Percentiles rank a stretch among this genome's conserved stretches.
These are phyloP conservation scores for Rubia yunnanensis DNA, from an alignment of 257 asterid species.

Conservation along the genomic window DNA sequence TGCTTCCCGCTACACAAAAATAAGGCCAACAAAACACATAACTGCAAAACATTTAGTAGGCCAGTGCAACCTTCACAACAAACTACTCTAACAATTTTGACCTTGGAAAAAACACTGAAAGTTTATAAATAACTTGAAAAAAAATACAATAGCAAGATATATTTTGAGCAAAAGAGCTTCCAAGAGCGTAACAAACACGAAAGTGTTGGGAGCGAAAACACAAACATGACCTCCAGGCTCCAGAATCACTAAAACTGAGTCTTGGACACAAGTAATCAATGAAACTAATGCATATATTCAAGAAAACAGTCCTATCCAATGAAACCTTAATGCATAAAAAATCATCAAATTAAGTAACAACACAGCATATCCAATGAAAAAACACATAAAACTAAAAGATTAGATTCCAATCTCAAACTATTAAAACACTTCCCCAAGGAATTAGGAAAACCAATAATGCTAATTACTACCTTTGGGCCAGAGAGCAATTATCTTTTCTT, in stretches of 20 bases:
- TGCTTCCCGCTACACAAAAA: neutral
- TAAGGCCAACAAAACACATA: neutral
- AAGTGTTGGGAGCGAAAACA: neutral
- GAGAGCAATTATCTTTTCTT: constrained; percentile 75
- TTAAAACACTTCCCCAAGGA: neutral
- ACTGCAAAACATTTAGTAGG: neutral
- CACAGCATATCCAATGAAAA: neutral
- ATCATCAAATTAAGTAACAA: neutral
- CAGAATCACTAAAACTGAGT: too few relatives aligned
- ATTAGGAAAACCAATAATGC: neutral
- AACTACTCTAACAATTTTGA: neutral
- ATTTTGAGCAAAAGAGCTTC: neutral
- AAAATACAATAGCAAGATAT: neutral
- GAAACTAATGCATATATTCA: neutral
- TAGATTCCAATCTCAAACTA: neutral
- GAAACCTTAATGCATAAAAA: neutral
- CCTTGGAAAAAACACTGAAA: neutral
- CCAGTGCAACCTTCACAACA: neutral
- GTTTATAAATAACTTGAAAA: neutral
- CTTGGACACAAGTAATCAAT: neutral
- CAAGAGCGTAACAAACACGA: neutral
- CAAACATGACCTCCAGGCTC: constrained; percentile 1
- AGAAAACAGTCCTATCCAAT: too few relatives aligned
- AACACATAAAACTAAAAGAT: neutral
- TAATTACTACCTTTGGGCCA: constrained; percentile 78